Percentiles rank a stretch among this genome's conserved stretches.
phyloP scores from a whole-genome alignment of 1,139 yeast species.

The Taphrina populina region DNA sequence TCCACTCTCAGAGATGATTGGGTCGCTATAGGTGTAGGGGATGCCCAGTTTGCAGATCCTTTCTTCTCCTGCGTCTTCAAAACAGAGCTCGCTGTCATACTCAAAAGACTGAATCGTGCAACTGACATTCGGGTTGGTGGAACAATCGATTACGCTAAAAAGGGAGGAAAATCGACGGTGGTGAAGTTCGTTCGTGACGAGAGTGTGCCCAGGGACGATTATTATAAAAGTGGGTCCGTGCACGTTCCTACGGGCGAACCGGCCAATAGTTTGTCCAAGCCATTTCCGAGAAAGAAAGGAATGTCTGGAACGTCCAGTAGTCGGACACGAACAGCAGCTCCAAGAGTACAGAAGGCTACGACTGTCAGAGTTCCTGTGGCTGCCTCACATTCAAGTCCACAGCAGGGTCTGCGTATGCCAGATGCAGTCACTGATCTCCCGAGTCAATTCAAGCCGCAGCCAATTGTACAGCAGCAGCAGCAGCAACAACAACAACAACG shows the following conservation, averaged over 20 bases:
- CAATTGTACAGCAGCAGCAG: constrained; percentile 34
- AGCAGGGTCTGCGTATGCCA: constrained; percentile 39
- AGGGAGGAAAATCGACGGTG: constrained; percentile 72
- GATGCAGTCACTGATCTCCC: constrained; percentile 32
- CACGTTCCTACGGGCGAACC: constrained; percentile 79
- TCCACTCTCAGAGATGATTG: constrained; percentile 87
- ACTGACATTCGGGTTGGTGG: constrained; percentile 67
- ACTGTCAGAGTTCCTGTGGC: constrained; percentile 35
- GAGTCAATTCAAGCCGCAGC: constrained; percentile 45
- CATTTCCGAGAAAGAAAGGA: constrained; percentile 61
- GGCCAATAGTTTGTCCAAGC: constrained; percentile 64
- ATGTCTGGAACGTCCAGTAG: constrained; percentile 37
- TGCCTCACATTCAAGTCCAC: constrained; percentile 42
- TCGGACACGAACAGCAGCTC: constrained; percentile 36
- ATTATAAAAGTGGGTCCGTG: constrained; percentile 85
- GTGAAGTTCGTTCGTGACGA: constrained; percentile 67
- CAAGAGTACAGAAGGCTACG: constrained; percentile 36
- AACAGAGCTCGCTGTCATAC: constrained; percentile 80
- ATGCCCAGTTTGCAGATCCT: constrained; percentile 65
- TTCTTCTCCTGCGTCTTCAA: constrained; percentile 78
- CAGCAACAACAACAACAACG: constrained; percentile 1
- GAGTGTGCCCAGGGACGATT: constrained; percentile 67
- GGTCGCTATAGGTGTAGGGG: constrained; percentile 68
- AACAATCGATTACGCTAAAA: constrained; percentile 81
- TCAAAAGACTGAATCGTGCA: constrained; percentile 62